Evolutionary conservation across 495 filamentous ascomycete genomes (phyloP).

Genomic region (Chlorociboria aeruginascens): DNA sequence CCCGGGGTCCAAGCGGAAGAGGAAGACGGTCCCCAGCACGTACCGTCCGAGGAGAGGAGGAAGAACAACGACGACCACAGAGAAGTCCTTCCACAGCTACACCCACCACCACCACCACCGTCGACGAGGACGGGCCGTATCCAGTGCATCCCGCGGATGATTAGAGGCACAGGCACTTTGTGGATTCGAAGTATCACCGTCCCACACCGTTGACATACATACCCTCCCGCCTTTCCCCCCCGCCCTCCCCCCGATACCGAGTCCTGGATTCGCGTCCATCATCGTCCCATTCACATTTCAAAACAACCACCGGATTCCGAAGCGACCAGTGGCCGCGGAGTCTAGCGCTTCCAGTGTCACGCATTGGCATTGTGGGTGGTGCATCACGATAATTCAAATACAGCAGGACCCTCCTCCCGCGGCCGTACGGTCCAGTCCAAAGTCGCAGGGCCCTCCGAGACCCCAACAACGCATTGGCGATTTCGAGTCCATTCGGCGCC

Average conservation of each 20-base stretch:
- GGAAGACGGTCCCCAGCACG: no score
- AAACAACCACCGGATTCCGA: neutral
- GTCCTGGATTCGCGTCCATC: neutral
- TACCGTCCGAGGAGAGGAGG: no score
- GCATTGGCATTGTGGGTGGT: slow-evolving; percentile 14
- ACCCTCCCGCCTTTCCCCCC: no score
- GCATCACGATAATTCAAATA: slow-evolving; percentile 8
- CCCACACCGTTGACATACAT: no score
- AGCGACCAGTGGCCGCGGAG: neutral
- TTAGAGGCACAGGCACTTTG: no score
- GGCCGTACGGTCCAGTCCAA: neutral
- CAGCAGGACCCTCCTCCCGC: neutral
- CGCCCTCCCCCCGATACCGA: no score
- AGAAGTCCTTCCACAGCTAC: no score
- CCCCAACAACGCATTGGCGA: slow-evolving; percentile 16
- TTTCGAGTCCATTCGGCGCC: slow-evolving; percentile 8
- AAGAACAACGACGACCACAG: no score
- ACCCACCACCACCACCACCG: neutral
- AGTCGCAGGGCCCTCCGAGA: slow-evolving; percentile 12
- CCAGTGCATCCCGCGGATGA: neutral
- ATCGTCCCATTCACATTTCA: no score
- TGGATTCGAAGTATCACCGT: no score
- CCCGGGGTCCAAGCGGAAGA: no score
- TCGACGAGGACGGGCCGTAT: neutral
- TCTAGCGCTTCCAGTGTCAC: slow-evolving; percentile 11